Percentiles rank a stretch among this genome's conserved stretches.
These are phyloP conservation scores for Citrus unshiu DNA, from an alignment of 345 rosid genomes.

Conservation along the genomic window DNA sequence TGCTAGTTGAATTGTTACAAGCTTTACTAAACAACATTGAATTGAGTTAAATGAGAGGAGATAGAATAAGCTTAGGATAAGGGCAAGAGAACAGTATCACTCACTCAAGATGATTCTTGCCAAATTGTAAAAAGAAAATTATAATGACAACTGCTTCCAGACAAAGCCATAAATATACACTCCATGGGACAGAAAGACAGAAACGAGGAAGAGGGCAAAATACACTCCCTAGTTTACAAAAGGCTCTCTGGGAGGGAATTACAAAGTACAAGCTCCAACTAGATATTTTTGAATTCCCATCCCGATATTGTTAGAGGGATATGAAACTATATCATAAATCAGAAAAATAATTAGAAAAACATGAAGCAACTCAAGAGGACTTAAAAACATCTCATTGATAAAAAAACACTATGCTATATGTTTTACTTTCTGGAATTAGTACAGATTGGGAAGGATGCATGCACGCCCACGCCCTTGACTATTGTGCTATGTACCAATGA, in stretches of 20 bases:
- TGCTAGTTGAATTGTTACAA: too few relatives aligned
- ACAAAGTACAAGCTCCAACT: neutral
- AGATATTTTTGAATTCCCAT: neutral
- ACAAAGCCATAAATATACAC: slow-evolving; percentile 14
- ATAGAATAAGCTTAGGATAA: neutral
- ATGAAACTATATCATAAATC: slow-evolving; percentile 7
- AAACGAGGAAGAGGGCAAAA: neutral
- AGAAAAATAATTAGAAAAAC: slow-evolving; percentile 17
- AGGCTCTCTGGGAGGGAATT: neutral
- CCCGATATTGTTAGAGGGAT: slow-evolving; percentile 1
- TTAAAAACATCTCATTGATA: slow-evolving; percentile 39
- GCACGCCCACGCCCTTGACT: slow-evolving; percentile 28
- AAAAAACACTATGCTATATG: slow-evolving; percentile 45
- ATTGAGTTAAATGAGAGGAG: too few relatives aligned
- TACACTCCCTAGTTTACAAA: slow-evolving; percentile 10
- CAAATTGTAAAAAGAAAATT: neutral
- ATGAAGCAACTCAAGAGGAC: slow-evolving; percentile 29
- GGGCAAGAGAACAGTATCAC: neutral
- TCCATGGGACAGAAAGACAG: neutral
- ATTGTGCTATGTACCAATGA: slow-evolving; percentile 16
- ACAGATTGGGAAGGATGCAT: slow-evolving; percentile 32
- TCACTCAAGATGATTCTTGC: neutral
- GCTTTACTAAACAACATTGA: too few relatives aligned
- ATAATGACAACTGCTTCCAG: slow-evolving; percentile 17
- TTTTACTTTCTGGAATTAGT: slow-evolving; percentile 45